phyloP scores from a whole-genome alignment of 345 rosid genomes.

The Eutrema japonicum region DNA sequence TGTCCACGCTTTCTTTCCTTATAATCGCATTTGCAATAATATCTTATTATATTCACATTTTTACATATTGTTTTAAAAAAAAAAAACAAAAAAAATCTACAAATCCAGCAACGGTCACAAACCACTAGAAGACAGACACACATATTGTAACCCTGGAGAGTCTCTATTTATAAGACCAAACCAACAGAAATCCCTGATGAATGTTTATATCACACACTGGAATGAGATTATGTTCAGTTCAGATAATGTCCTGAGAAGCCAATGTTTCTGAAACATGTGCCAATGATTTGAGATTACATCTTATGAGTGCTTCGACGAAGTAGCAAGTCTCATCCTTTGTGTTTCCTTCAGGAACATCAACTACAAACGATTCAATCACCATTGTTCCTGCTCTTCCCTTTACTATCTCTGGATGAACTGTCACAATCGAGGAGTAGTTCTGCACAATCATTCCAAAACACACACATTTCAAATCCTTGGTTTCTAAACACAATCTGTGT shows the following conservation, averaged over 20 bases:
- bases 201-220: slow-evolving; percentile 1
- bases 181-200: not conserved
- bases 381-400: slow-evolving; percentile 87
- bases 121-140: slow-evolving; percentile 25
- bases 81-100: slow-evolving; percentile 5
- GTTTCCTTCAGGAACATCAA: slow-evolving; percentile 92
- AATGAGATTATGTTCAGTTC: no score
- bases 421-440: slow-evolving; percentile 85
- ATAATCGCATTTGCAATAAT: no score
- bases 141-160: not conserved
- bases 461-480: not conserved
- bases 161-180: not conserved
- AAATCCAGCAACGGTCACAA: slow-evolving; percentile 6
- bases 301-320: slow-evolving; percentile 79
- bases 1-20: no score
- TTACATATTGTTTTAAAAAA: not conserved
- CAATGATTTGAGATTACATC: slow-evolving; percentile 84
- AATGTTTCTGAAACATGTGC: slow-evolving; percentile 87
- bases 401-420: slow-evolving; percentile 80
- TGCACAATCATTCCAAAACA: slow-evolving; percentile 36
- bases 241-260: slow-evolving; percentile 58
- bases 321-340: slow-evolving; percentile 90
- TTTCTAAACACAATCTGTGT: not conserved
- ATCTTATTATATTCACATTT: not conserved
- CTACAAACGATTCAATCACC: slow-evolving; percentile 87